These are phyloP conservation scores for Populus nigra DNA, from an alignment of 345 rosid genomes.

Conservation along the genomic window DNA sequence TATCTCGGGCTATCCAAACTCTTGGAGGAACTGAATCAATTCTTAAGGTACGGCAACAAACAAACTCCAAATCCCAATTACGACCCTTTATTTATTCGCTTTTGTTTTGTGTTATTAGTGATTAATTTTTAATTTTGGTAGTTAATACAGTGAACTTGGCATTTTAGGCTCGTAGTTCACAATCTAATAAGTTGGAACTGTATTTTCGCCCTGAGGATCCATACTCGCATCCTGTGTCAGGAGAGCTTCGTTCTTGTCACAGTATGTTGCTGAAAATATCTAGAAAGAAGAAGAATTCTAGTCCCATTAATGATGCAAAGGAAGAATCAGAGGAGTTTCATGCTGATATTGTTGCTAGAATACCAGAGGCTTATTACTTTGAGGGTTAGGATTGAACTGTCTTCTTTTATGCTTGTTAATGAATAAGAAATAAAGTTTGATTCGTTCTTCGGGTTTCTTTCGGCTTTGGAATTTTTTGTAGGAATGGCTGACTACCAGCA, in stretches of 20 bases:
- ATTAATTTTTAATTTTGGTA: no score
- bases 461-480: slow-evolving; percentile 20
- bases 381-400: slow-evolving; percentile 46
- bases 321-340: slow-evolving; percentile 28
- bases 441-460: not conserved
- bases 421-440: not conserved
- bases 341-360: slow-evolving; percentile 70
- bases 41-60: slow-evolving; percentile 35
- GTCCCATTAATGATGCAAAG: not conserved
- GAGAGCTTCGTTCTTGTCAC: slow-evolving; percentile 53
- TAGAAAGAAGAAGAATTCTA: slow-evolving; percentile 28
- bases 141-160: not conserved
- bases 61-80: not conserved
- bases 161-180: slow-evolving; percentile 56
- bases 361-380: slow-evolving; percentile 68
- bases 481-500: slow-evolving; percentile 98
- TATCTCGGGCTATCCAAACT: slow-evolving; percentile 65
- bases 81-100: not conserved
- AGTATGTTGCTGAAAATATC: slow-evolving; percentile 57
- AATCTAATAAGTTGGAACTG: slow-evolving; percentile 63
- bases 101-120: not conserved
- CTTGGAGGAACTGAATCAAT: slow-evolving; percentile 81
- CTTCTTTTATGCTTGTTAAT: not conserved
- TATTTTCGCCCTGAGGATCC: slow-evolving; percentile 92
- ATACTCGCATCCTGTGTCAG: slow-evolving; percentile 72